Evolutionary conservation across 1,284 basidiomycete species (phyloP).

Genomic region (Sutorius eximius): DNA sequence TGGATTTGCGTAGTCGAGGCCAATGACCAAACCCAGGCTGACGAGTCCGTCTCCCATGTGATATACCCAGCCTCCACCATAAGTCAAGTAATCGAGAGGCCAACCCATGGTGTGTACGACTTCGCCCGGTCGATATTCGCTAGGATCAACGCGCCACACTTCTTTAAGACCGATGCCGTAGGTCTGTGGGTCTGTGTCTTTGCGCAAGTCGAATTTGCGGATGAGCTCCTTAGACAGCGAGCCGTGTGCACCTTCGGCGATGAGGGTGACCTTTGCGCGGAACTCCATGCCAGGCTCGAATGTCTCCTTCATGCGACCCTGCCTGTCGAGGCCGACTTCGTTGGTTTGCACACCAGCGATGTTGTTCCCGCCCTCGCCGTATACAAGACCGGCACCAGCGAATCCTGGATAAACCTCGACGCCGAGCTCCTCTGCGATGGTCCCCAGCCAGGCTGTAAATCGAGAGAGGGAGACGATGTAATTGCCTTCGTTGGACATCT

Average conservation of each 20-base stretch:
- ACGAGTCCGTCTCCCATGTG: constrained; percentile 96
- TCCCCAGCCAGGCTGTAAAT: constrained; percentile 88
- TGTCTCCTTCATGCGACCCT: constrained; percentile 77
- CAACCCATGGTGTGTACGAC: constrained; percentile 94
- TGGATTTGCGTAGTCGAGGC: constrained; percentile 94
- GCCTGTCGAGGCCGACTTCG: constrained; percentile 89
- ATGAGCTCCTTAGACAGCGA: constrained; percentile 85
- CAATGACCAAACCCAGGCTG: constrained; percentile 89
- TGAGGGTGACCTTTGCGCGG: constrained; percentile 89
- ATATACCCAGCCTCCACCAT: constrained; percentile 94
- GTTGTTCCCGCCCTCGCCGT: constrained; percentile 63
- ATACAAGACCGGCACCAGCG: constrained; percentile 83
- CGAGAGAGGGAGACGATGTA: constrained; percentile 91
- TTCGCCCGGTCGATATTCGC: constrained; percentile 79
- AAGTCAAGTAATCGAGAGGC: constrained; percentile 85
- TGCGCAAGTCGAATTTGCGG: constrained; percentile 75
- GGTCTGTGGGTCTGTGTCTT: constrained; percentile 87
- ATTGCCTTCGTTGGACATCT: constrained; percentile 95
- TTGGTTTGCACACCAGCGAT: constrained; percentile 91
- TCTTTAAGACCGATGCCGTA: constrained; percentile 98
- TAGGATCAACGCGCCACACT: constrained; percentile 89
- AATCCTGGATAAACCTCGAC: constrained; percentile 99
- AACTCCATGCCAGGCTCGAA: constrained; percentile 99
- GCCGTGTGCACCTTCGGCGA: constrained; percentile 96
- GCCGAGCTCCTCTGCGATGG: constrained; percentile 87